These are phyloP conservation scores for Fomitopsis schrenkii DNA, from an alignment of 1,284 basidiomycete species.

Conservation along the genomic window DNA sequence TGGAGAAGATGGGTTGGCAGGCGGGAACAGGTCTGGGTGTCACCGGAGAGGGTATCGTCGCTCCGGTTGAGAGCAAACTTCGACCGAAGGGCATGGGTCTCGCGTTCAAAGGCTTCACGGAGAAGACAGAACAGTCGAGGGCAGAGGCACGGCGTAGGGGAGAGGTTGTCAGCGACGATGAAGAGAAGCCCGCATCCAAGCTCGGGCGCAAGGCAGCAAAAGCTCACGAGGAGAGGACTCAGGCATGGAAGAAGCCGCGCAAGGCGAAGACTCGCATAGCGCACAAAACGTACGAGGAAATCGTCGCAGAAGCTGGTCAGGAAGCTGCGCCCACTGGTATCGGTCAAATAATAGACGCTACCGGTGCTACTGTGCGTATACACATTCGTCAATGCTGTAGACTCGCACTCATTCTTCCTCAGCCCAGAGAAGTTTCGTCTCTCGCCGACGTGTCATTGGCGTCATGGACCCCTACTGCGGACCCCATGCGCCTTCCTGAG, in stretches of 20 bases:
- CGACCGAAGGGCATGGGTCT: constrained; percentile 85
- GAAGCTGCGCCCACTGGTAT: constrained; percentile 51
- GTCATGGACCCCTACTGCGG: constrained; percentile 81
- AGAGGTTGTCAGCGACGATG: constrained; percentile 74
- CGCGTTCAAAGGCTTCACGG: constrained; percentile 81
- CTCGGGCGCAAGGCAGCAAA: constrained; percentile 41
- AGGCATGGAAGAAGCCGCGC: constrained; percentile 79
- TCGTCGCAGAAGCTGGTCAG: constrained; percentile 79
- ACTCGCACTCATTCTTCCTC: constrained; percentile 12
- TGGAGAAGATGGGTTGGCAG: constrained; percentile 95
- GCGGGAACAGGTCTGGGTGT: constrained; percentile 80
- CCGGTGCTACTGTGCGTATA: constrained; percentile 76
- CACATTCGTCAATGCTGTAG: constrained; percentile 6
- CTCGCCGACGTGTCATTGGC: constrained; percentile 75
- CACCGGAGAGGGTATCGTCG: constrained; percentile 80
- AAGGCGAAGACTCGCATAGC: constrained; percentile 82
- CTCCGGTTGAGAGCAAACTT: constrained; percentile 82
- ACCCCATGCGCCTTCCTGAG: constrained; percentile 88
- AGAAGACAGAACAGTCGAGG: constrained; percentile 86
- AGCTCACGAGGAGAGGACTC: constrained; percentile 55
- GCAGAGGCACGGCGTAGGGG: constrained; percentile 76
- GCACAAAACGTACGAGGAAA: constrained; percentile 95
- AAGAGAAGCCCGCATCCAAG: constrained; percentile 45
- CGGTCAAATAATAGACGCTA: constrained; percentile 92
- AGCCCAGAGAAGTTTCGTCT: constrained; percentile 82